Base-by-base conservation (phyloP, 768 basidiomycete species). In the Suillus hirtellus region DNA sequence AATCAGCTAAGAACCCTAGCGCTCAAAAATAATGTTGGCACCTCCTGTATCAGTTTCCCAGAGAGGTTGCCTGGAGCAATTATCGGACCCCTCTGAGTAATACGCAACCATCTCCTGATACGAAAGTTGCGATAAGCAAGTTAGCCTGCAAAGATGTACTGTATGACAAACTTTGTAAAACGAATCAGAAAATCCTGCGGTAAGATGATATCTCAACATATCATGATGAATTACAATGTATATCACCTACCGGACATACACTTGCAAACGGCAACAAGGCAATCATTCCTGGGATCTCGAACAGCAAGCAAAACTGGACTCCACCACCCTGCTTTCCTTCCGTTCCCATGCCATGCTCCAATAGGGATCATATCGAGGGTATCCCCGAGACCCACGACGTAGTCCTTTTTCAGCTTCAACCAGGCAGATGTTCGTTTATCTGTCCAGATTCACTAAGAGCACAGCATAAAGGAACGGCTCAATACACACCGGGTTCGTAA, bases 381-480 rank as follows among this genome's bases (percentile, higher is more conserved):
- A 71, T 94, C 91, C n/a, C 89, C 89, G 43, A 93, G 74, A 3
- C 88, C 89, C 34, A 83, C 82, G 24, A 95, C 88, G 72, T 96
- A 97, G 72, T 96, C 95, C 71, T 93, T 95, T 77, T 97, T 97
- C 50, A 96, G 80, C 73, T 96, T 95, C 62, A 96, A 72, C 95
- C 95, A 96, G 2, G 91, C 89, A 34, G 83, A 88, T 21, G 90
- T 92, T 65, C 95, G 80, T 74, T 92, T 92, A 75, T 96, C 95
- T 75, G 80, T 55, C 55, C 34, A 62, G 24, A 34, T 31, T 34
- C 14, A 35, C 24, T 19, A 63, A 8, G 19, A 24, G 14, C 19
- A 40, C 55, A 42, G 24, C 38, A 42, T 38, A 10, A 42, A 42
- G 55, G 42, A 34, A 27, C 62, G 10, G 53, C 19, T 52, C 65